Evolutionary conservation across 192 early-diverging fungal genomes (phyloP), one percentile per base, ranked within the genome.

Genomic region (Obelidium mucronatum): DNA sequence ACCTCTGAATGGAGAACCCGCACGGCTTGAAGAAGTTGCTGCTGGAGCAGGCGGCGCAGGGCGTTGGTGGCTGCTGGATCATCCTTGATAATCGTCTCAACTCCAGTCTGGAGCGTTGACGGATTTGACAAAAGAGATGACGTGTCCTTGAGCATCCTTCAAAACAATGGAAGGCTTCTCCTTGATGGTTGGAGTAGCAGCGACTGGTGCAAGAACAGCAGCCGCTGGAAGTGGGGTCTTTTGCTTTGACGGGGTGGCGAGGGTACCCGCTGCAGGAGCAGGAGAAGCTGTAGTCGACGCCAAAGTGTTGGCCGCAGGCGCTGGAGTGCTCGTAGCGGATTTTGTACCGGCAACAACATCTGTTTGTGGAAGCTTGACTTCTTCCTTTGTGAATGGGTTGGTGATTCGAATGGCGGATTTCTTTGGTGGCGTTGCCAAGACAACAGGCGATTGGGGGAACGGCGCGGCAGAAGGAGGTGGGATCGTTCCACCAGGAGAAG

Each of bases 371-470:
- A 90, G 80, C 69, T 91, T 89, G 60, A 94, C 81, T 71, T 91
- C 88, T 72, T 91, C 84, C 77, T 87, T 90, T 51, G 91, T 93
- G 2, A 86, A 82, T 0, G 93, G 93, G 67, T 93, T 88, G 71
- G 93, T 89, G 77, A 94, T 94, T 58, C 87, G 85, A 76, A 94
- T 92, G 3, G 89, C 86, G 62, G 78, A 84, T 40, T 76, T 85
- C 11, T 48, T 69, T 76, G 34, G 80, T 79, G 60, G 82, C 76
- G 34, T 80, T 68, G n/a, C 80, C 70, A 40, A 82, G 80, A 40
- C 78, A 67, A 1, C 53, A 62, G 73, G 76, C 71, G 24, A 67
- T 40, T 54, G 81, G 48, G 26, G 79, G 59, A 40, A 39, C 75
- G 40, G 60, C 40, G 74, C 77, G 33, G 81, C 78, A 40, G 78